These are phyloP conservation scores for Cryphonectria parasitica DNA, from an alignment of 2,329 filamentous ascomycete genomes.

Conservation along the genomic window DNA sequence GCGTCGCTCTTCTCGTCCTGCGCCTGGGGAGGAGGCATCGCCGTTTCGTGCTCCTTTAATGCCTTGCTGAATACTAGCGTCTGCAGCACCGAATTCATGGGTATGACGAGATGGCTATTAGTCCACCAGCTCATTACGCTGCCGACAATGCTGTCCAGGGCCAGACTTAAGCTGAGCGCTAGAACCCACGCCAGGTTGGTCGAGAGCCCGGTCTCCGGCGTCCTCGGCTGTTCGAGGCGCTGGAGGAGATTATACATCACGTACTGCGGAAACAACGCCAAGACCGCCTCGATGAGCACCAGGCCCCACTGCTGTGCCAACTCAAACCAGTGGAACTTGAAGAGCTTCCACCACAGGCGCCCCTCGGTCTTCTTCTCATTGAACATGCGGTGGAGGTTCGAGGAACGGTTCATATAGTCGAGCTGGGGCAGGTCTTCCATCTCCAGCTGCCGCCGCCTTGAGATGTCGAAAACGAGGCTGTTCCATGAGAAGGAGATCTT, in stretches of 20 bases:
- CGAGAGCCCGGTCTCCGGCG: constrained; percentile 29
- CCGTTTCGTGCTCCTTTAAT: constrained; percentile 40
- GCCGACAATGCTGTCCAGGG: constrained; percentile 39
- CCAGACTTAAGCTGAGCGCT: constrained; percentile 37
- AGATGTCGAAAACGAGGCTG: constrained; percentile 36
- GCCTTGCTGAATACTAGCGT: constrained; percentile 43
- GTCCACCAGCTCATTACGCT: constrained; percentile 42
- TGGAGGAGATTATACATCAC: constrained; percentile 43
- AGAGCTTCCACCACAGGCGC: constrained; percentile 40
- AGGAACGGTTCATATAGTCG: constrained; percentile 37
- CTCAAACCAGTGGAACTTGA: constrained; percentile 35
- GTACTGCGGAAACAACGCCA: constrained; percentile 41
- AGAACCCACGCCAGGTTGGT: constrained; percentile 40
- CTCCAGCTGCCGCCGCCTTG: constrained; percentile 38
- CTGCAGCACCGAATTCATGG: constrained; percentile 39
- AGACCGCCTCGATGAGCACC: constrained; percentile 37
- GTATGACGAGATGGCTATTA: constrained; percentile 38
- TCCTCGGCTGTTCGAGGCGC: constrained; percentile 35
- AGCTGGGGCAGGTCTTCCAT: constrained; percentile 40
- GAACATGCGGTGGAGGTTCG: constrained; percentile 34
- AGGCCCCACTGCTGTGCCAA: constrained; percentile 40
- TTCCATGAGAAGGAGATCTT: constrained; percentile 41
- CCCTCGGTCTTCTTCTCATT: constrained; percentile 30
- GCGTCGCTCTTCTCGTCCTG: constrained; percentile 29
- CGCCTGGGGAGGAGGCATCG: constrained; percentile 30